Evolutionary conservation across 1,139 yeast genomes (phyloP).

Genomic region (Scheffersomyces parashehatae): DNA sequence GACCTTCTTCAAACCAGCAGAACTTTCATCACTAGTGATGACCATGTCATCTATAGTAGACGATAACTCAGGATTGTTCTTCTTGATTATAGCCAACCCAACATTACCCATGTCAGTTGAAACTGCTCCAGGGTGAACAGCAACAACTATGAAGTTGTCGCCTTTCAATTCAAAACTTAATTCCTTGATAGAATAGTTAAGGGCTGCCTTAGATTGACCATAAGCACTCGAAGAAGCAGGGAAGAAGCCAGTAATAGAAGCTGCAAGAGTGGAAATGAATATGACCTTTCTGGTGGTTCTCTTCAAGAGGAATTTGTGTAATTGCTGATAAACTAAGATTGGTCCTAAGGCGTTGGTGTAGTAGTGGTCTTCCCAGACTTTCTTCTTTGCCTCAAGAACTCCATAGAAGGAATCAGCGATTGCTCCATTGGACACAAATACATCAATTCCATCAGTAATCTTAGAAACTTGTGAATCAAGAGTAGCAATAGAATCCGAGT

Average conservation of each 20-base stretch:
- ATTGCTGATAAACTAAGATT: constrained; percentile 23
- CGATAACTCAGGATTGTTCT: not conserved
- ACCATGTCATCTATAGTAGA: not conserved
- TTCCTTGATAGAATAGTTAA: constrained; percentile 22
- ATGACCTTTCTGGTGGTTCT: constrained; percentile 21
- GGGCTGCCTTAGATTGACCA: constrained; percentile 36
- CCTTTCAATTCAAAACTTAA: constrained; percentile 17
- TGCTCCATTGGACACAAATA: constrained; percentile 21
- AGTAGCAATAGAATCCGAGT: constrained; percentile 1
- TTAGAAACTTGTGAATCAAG: not conserved
- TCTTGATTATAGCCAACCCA: too few relatives aligned
- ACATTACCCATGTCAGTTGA: constrained; percentile 22
- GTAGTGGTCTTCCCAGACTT: constrained; percentile 19
- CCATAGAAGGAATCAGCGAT: constrained; percentile 3
- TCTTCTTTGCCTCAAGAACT: constrained; percentile 8
- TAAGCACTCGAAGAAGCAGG: constrained; percentile 18
- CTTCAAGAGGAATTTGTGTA: constrained; percentile 24
- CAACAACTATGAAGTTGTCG: constrained; percentile 21
- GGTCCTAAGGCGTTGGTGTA: constrained; percentile 32
- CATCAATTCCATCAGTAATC: constrained; percentile 13
- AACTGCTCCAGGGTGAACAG: constrained; percentile 32
- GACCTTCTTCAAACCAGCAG: not conserved
- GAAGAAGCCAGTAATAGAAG: constrained; percentile 14
- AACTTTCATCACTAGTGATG: not conserved
- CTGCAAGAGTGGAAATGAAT: constrained; percentile 24